Conservation (phyloP, 768 basidiomycete genomes). For the Pulveroboletus sp. region DNA sequence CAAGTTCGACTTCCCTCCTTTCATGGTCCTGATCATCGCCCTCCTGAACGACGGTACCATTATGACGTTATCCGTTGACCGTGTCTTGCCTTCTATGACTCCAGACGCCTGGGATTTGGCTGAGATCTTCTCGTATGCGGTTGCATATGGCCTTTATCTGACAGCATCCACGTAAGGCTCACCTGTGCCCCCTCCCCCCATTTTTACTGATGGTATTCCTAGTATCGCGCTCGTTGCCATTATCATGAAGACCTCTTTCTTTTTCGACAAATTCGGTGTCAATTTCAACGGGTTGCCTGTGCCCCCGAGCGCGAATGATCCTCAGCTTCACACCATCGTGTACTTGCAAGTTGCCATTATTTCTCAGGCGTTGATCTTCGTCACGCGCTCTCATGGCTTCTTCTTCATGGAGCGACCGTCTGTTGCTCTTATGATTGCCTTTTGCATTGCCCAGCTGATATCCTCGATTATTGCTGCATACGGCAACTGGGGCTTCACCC, state of each 20-base stretch:
- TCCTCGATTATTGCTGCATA: slow-evolving; percentile 95
- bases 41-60: slow-evolving; percentile 97
- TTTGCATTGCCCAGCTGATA: slow-evolving; percentile 89
- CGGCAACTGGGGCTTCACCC: slow-evolving; percentile 92
- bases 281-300: slow-evolving; percentile 35
- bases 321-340: slow-evolving; percentile 81
- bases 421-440: slow-evolving; percentile 80
- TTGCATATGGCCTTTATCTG: slow-evolving; percentile 94
- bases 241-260: slow-evolving; percentile 85
- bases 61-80: slow-evolving; percentile 96
- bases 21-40: slow-evolving; percentile 99
- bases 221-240: slow-evolving; percentile 77
- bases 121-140: slow-evolving; percentile 93
- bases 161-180: slow-evolving; percentile 87
- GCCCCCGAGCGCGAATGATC: slow-evolving; percentile 47
- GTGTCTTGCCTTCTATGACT: slow-evolving; percentile 87
- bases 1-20: slow-evolving; percentile 98
- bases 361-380: slow-evolving; percentile 96
- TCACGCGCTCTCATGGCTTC: slow-evolving; percentile 90
- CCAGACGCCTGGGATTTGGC: slow-evolving; percentile 95
- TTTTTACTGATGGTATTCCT: slow-evolving; percentile 9
- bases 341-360: slow-evolving; percentile 98
- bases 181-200: too few species aligned
- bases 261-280: slow-evolving; percentile 84
- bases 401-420: slow-evolving; percentile 98